Base-by-base conservation (phyloP, 2,329 filamentous ascomycete species). In the Ceratocystis destructans region DNA sequence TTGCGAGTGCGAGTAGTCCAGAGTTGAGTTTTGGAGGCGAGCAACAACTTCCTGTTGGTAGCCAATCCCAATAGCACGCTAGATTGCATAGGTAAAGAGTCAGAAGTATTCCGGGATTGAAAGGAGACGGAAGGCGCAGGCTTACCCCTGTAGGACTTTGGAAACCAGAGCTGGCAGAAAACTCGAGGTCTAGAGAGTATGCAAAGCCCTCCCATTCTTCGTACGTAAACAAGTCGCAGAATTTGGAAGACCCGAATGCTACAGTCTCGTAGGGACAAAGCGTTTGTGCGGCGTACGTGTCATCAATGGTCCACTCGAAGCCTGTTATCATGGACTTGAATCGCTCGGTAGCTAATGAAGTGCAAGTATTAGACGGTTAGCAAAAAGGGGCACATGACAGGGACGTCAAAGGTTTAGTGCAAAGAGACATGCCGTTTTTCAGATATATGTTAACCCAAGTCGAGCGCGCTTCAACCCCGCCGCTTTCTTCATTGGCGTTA, bases 261-360 rank as follows among this genome's bases (percentile, higher is more conserved):
- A 89, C 81, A 0, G 87, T 90, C 74, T 92, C 88, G 71, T 91
- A 92, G 0, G 88, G 84, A 70, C 88, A 92, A 72, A 91, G 79
- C 2, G 79, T 85, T 73, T 91, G 88, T 0, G 84, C 84, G 20
- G 86, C 83, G 73, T 86, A 88, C 0, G 82, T 81, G 71, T 88
- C 85, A 2, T 78, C 74, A 2, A 82, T 72, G 1, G 82, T 86
- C 84, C 87, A 89, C 65, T 87, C 81, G 72, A 85, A 80, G 22
- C 78, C 79, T 1, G 80, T 73, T 0, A 85, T 77, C 74, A 85
- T 75, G 3, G 76, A 73, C 37, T 80, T 77, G 64, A 91, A 79
- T 2, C 87, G 81, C 20, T 78, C 73, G 8, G 83, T 85, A 1
- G 87, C 85, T 80, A 64, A 25, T 41, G 1, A 17, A 33, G 17